Conservation (phyloP, 129 eudicot genomes). For the Flaveria bidentis region DNA sequence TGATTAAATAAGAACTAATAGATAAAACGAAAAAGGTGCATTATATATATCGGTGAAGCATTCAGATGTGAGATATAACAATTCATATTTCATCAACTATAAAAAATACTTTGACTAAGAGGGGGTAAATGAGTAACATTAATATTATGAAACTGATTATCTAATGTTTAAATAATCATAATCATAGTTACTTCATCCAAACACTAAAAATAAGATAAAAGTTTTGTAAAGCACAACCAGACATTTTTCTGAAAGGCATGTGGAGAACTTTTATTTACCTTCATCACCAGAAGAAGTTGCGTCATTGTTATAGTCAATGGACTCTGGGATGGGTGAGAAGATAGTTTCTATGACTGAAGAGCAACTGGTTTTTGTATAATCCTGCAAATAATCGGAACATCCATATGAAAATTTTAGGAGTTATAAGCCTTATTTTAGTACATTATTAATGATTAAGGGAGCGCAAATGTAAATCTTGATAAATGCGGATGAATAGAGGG, state of each 20-base stretch:
- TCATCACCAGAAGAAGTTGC: constrained; percentile 27
- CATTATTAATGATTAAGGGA: background rate
- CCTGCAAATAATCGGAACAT: constrained; percentile 1
- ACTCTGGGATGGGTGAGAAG: constrained; percentile 17
- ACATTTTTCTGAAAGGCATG: background rate
- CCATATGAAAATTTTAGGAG: background rate
- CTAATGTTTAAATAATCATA: background rate
- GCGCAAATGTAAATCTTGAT: background rate
- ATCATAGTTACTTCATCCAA: background rate
- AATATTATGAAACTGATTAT: background rate
- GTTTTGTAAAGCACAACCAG: background rate
- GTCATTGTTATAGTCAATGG: background rate
- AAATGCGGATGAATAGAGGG: background rate
- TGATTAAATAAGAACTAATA: background rate
- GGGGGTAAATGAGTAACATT: background rate
- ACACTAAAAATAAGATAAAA: background rate
- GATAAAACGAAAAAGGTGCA: background rate
- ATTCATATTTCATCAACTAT: background rate
- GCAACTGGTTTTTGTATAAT: background rate
- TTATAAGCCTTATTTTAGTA: background rate
- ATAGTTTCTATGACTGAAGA: constrained; percentile 1
- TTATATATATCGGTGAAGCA: background rate
- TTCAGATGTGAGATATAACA: background rate
- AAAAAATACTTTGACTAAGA: background rate
- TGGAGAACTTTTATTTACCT: constrained; percentile 40